Base-by-base conservation (phyloP, 371 early-diverging fungal genomes). In the Haplosporangium sp. region DNA sequence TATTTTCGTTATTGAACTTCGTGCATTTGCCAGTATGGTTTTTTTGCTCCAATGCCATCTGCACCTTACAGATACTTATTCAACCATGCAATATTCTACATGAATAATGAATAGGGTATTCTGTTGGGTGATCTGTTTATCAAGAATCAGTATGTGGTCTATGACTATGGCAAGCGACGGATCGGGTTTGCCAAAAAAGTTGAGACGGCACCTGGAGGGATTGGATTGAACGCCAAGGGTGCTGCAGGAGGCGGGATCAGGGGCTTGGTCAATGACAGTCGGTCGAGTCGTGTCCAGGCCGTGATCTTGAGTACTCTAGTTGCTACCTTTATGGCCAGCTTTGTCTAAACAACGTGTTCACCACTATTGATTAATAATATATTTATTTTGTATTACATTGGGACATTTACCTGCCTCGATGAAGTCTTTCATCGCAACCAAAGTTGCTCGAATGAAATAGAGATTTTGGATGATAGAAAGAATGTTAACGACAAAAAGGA, bases 101-200 rank as follows among this genome's bases (percentile, higher is more conserved):
- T 20, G 14, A 16, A 9, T 37, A 6, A 9, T 12, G 10, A 14
- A 21, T 60, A 76, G 77, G 64, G 68, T 20, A 72, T 79, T 11
- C 47, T 79, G 55, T 55, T 79, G 8, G 79, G 79, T 11, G 79
- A 79, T 41, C 21, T 79, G 37, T 79, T 79, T 38, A 65, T 79
- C 65, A 79, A 79, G 55, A 79, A 79, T 59, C 79, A 79, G 20
- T 79, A 68, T 20, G 69, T 79, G 41, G 62, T 79, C 18, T 79
- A 56, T 50, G 73, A 79, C 56, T 79, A 72, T 23, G 45, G 41
- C 9, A 58, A 62, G 5, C 46, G 21, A 12, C 60, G 20, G 66
- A 64, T 79, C 61, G 79, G 79, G 12, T 62, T 79, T 46, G 79
- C 79, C 0, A 40, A 64, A 51, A 79, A 79, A 36, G 73, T 79